A percentile compares a stretch with the other conserved stretches of the same genome.
Conservation (phyloP, 169 alveolate genomes). For the Cryptosporidium meleagridis region DNA sequence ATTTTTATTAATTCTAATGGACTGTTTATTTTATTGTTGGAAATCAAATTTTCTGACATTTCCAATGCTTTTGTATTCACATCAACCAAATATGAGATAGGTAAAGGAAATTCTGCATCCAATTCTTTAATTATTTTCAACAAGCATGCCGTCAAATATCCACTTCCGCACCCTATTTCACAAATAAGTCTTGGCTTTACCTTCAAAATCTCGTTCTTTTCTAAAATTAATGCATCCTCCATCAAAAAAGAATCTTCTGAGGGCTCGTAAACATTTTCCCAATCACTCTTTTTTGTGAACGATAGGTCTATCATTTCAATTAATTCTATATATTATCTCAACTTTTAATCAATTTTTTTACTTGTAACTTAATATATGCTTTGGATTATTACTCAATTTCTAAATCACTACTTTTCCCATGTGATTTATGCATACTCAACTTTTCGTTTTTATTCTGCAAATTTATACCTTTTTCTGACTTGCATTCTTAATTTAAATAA, state of each 20-base stretch:
- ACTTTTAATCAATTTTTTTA: neutral
- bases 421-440: too few species aligned
- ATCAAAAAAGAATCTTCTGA: constrained; percentile 71
- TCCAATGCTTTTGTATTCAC: constrained; percentile 45
- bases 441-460: too few species aligned
- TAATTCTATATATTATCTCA: neutral
- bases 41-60: constrained; percentile 15
- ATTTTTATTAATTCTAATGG: constrained; percentile 7
- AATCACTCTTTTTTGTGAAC: constrained; percentile 16
- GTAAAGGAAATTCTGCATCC: neutral
- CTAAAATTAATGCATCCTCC: constrained; percentile 37
- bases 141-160: constrained; percentile 30
- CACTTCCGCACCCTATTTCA: constrained; percentile 74
- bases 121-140: constrained; percentile 8
- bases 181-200: constrained; percentile 25
- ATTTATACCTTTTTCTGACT: too few species aligned
- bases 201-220: constrained; percentile 4
- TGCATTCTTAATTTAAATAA: too few species aligned
- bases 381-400: too few species aligned
- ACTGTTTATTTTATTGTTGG: neutral
- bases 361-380: too few species aligned
- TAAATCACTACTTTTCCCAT: neutral
- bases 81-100: constrained; percentile 41
- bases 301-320: neutral
- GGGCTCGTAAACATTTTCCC: constrained; percentile 60